These are phyloP conservation scores for Echium plantagineum DNA, from an alignment of 257 asterid genomes.

Conservation along the genomic window DNA sequence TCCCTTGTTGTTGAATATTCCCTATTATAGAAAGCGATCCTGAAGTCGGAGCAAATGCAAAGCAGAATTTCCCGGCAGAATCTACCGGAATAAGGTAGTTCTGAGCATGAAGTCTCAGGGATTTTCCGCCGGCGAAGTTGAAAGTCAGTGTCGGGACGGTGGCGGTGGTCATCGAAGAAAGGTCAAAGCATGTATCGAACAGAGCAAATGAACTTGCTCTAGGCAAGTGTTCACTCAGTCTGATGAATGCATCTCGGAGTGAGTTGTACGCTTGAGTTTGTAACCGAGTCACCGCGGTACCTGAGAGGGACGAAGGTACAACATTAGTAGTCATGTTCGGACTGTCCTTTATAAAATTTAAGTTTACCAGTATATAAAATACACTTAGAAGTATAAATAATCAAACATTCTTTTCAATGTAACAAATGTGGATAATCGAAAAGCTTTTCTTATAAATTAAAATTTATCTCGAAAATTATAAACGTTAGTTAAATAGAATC, in stretches of 20 bases:
- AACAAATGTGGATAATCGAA: too few relatives aligned
- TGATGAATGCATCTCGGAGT: conserved; percentile 41
- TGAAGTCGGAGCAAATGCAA: conserved; percentile 57
- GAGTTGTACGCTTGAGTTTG: conserved; percentile 33
- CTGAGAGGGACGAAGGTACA: conserved; percentile 1
- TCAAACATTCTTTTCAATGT: too few relatives aligned
- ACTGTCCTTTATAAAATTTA: too few relatives aligned
- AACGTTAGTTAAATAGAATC: too few relatives aligned
- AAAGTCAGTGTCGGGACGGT: conserved; percentile 61
- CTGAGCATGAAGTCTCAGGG: conserved; percentile 32
- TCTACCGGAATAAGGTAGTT: conserved; percentile 65
- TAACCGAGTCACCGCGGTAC: conserved; percentile 78
- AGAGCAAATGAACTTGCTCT: conserved; percentile 27
- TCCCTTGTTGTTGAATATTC: conserved; percentile 82
- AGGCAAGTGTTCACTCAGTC: conserved; percentile 15
- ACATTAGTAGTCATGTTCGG: too few relatives aligned
- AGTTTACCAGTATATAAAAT: too few relatives aligned
- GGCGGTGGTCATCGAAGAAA: conserved; percentile 26
- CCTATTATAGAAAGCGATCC: conserved; percentile 67
- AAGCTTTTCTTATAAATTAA: too few relatives aligned
- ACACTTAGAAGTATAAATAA: too few relatives aligned
- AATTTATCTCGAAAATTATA: too few relatives aligned
- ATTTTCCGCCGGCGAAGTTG: conserved; percentile 33
- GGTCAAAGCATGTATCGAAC: conserved; percentile 70
- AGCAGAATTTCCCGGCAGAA: conserved; percentile 41